Percentiles rank a stretch among this genome's conserved stretches.
These are phyloP conservation scores for Lumnitzera littorea DNA, from an alignment of 345 rosid species.

Conservation along the genomic window DNA sequence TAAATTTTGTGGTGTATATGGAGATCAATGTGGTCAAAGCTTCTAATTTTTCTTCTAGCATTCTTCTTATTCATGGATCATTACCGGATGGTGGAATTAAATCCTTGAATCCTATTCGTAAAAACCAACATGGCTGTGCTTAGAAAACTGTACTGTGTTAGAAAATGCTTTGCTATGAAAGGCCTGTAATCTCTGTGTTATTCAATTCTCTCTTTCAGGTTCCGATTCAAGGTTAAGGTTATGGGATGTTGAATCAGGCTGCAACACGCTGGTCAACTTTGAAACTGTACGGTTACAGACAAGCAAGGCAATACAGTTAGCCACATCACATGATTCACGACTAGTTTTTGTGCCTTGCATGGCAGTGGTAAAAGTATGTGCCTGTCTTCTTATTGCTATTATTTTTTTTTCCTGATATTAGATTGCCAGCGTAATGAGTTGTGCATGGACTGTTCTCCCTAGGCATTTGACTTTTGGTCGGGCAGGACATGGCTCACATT, in stretches of 20 bases:
- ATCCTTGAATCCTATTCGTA: too few species aligned
- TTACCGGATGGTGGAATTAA: too few species aligned
- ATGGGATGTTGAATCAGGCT: conserved; percentile 91
- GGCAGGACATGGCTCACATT: conserved; percentile 50
- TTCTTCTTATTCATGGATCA: too few species aligned
- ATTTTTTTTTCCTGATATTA: conserved; percentile 6
- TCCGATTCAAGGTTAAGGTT: conserved; percentile 91
- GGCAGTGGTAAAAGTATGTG: conserved; percentile 64
- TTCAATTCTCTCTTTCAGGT: conserved; percentile 36
- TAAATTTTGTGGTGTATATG: too few species aligned
- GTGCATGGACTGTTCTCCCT: conserved; percentile 12
- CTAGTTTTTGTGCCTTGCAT: conserved; percentile 82
- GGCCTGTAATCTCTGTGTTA: not conserved
- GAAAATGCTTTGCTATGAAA: not conserved
- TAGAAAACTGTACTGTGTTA: not conserved
- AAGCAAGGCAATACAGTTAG: conserved; percentile 62
- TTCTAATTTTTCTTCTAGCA: too few species aligned
- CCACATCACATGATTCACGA: conserved; percentile 55
- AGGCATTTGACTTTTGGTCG: conserved; percentile 88
- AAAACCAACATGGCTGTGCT: too few species aligned
- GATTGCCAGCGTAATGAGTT: not conserved
- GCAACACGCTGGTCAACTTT: conserved; percentile 87
- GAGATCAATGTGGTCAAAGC: too few species aligned
- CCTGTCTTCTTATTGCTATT: not conserved
- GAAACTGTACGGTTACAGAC: conserved; percentile 82